Percentiles rank a stretch among this genome's conserved stretches.
Conservation (phyloP, 768 basidiomycete genomes). For the Glaciozyma antarctica region DNA sequence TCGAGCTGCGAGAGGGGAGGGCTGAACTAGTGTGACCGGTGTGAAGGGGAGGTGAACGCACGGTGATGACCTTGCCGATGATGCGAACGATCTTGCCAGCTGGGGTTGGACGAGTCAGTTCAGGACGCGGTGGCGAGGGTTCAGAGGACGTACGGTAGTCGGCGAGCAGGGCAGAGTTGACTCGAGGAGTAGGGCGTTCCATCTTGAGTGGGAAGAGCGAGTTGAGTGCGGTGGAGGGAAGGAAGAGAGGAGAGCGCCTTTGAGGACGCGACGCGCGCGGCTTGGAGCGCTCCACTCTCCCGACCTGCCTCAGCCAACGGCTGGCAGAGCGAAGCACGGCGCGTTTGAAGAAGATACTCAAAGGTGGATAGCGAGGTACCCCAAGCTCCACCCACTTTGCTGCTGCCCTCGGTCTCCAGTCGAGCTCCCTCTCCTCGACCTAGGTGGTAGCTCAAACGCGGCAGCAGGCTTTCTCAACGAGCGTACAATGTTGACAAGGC, state of each 20-base stretch:
- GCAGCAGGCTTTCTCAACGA: too few species aligned
- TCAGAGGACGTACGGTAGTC: conserved; percentile 9
- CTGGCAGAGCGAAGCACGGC: too few species aligned
- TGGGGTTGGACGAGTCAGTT: neutral
- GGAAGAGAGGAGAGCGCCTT: neutral
- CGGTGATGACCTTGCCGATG: conserved; percentile 22
- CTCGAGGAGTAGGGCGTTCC: conserved; percentile 28
- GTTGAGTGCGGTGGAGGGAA: neutral
- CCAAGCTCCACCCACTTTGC: too few species aligned
- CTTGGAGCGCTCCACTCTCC: too few species aligned
- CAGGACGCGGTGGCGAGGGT: neutral
- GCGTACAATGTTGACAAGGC: too few species aligned
- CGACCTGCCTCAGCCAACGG: too few species aligned
- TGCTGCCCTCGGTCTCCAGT: too few species aligned
- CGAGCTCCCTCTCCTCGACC: too few species aligned
- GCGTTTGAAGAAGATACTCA: too few species aligned
- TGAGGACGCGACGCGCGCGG: neutral
- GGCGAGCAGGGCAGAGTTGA: conserved; percentile 16
- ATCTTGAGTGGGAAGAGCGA: neutral
- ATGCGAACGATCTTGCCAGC: conserved; percentile 17
- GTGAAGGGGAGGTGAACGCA: neutral
- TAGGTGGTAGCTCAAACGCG: too few species aligned
- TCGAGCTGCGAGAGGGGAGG: neutral
- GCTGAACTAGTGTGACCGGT: neutral
- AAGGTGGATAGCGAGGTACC: too few species aligned